Evolutionary conservation across 1,284 basidiomycete genomes (phyloP).

Genomic region (Grifola frondosa): DNA sequence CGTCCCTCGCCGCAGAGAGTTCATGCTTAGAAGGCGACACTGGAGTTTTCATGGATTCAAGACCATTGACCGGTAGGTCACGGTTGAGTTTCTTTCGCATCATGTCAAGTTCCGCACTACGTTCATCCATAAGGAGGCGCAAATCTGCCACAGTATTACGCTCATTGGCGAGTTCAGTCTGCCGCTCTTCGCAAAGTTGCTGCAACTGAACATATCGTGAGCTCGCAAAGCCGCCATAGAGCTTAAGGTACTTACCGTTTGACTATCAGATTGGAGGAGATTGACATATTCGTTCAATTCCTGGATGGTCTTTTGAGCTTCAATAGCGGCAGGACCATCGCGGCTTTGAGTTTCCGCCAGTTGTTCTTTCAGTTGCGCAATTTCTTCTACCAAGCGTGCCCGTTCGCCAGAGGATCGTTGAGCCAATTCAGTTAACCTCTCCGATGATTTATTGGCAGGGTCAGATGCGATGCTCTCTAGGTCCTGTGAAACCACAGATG

Average conservation of each 20-base stretch:
- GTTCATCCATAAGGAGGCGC: constrained; percentile 45
- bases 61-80: constrained; percentile 46
- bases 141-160: constrained; percentile 36
- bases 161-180: constrained; percentile 39
- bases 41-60: constrained; percentile 32
- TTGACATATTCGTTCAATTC: constrained; percentile 26
- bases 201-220: constrained; percentile 28
- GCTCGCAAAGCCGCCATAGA: neutral
- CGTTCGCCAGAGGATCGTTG: constrained; percentile 48
- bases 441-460: constrained; percentile 30
- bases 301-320: constrained; percentile 10
- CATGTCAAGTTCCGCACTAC: constrained; percentile 51
- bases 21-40: constrained; percentile 53
- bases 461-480: constrained; percentile 46
- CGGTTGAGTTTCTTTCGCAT: constrained; percentile 57
- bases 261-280: constrained; percentile 34
- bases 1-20: constrained; percentile 49
- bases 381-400: constrained; percentile 49
- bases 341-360: constrained; percentile 18
- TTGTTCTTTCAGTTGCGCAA: constrained; percentile 46
- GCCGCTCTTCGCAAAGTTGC: constrained; percentile 29
- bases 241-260: constrained; percentile 34
- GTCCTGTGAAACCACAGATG: constrained; percentile 38
- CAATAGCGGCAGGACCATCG: constrained; percentile 5
- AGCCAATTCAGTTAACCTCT: constrained; percentile 36